Conservation (phyloP, 2,329 filamentous ascomycete genomes). For the Ambrosiella cleistominuta region DNA sequence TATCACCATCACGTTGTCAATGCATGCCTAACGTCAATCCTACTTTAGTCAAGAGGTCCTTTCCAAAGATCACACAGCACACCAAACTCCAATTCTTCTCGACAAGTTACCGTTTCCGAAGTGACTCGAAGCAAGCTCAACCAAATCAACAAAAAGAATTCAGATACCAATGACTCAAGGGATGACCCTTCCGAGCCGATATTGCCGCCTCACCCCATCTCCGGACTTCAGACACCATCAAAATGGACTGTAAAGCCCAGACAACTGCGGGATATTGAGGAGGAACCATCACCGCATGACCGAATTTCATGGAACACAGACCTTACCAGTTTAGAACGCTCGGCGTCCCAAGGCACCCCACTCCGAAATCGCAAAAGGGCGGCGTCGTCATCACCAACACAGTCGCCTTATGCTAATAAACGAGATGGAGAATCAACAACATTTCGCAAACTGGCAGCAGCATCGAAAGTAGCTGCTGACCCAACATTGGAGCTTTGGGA, state of each 20-base stretch:
- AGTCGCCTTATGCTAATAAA: slow-evolving; percentile 34
- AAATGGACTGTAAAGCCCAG: slow-evolving; percentile 36
- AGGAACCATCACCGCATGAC: slow-evolving; percentile 39
- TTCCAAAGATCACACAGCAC: slow-evolving; percentile 38
- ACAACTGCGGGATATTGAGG: slow-evolving; percentile 26
- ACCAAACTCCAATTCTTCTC: slow-evolving; percentile 2
- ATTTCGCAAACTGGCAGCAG: slow-evolving; percentile 11
- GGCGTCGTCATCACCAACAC: slow-evolving; percentile 54
- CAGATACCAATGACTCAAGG: slow-evolving; percentile 11
- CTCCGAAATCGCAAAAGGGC: slow-evolving; percentile 44
- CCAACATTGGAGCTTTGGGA: slow-evolving; percentile 64
- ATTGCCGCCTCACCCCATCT: slow-evolving; percentile 21
- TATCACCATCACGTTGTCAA: slow-evolving; percentile 17
- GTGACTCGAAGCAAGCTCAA: slow-evolving; percentile 44
- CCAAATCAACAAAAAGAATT: slow-evolving; percentile 27
- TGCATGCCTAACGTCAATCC: slow-evolving; percentile 16
- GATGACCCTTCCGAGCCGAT: neutral
- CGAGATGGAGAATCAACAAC: slow-evolving; percentile 10
- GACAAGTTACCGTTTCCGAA: slow-evolving; percentile 29
- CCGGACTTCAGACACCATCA: slow-evolving; percentile 32
- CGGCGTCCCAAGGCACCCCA: slow-evolving; percentile 33
- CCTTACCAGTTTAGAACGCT: slow-evolving; percentile 24
- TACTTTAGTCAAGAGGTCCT: slow-evolving; percentile 17
- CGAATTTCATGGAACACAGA: slow-evolving; percentile 42
- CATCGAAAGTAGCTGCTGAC: slow-evolving; percentile 40